phyloP scores from a whole-genome alignment of 805 yeast species.

The Vanderwaltozyma tropicalis region DNA sequence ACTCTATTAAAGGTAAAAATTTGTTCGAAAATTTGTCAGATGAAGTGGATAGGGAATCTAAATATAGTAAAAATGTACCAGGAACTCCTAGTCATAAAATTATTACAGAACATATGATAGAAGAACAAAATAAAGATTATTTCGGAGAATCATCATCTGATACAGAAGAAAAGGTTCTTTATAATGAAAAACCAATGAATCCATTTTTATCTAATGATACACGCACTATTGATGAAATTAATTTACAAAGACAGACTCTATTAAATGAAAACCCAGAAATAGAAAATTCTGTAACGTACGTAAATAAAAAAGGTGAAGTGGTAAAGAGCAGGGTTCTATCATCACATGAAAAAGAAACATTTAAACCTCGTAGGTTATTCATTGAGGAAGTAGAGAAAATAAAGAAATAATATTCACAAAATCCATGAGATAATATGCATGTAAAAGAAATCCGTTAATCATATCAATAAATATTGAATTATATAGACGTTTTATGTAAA shows the following conservation, averaged over 20 bases:
- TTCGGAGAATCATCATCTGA: slow-evolving; percentile 7
- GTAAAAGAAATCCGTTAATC: not conserved
- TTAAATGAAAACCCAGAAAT: slow-evolving; percentile 14
- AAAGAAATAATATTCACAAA: not conserved
- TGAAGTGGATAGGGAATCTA: slow-evolving; percentile 4
- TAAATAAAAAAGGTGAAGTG: slow-evolving; percentile 28
- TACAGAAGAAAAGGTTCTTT: slow-evolving; percentile 7
- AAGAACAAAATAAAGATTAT: slow-evolving; percentile 23
- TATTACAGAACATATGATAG: slow-evolving; percentile 25
- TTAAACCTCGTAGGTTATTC: slow-evolving; percentile 25
- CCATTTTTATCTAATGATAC: slow-evolving; percentile 11
- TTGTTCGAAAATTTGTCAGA: not conserved
- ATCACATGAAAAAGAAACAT: slow-evolving; percentile 13
- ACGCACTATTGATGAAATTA: slow-evolving; percentile 8
- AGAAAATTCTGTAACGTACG: slow-evolving; percentile 20
- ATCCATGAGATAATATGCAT: too few relatives aligned
- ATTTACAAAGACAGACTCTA: slow-evolving; percentile 8
- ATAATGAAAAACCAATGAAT: slow-evolving; percentile 4
- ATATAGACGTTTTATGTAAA: too few relatives aligned
- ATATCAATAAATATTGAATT: not conserved
- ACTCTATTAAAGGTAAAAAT: too few relatives aligned
- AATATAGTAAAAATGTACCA: slow-evolving; percentile 12
- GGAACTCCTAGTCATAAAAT: slow-evolving; percentile 31
- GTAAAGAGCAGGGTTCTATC: slow-evolving; percentile 18
- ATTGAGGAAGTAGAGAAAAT: not conserved